Percentiles rank a stretch among this genome's conserved stretches.
These are phyloP conservation scores for Arachis monticola DNA, from an alignment of 331 rosid species.

Conservation along the genomic window DNA sequence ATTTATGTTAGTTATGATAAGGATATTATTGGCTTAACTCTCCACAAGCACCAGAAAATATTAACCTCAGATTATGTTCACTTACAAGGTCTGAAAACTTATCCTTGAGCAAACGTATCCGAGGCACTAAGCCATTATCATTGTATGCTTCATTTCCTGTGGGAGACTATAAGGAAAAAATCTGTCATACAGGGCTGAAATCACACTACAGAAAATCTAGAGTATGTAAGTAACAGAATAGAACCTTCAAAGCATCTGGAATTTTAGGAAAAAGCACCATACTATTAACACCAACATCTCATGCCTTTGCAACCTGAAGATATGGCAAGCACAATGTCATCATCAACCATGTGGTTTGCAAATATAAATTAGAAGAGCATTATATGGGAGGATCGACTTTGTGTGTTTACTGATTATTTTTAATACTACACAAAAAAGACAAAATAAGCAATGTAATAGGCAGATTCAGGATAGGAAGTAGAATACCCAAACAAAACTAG, in stretches of 20 bases:
- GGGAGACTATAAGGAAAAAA: slow-evolving; percentile 57
- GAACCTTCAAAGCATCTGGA: slow-evolving; percentile 82
- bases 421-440: no score
- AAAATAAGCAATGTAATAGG: no score
- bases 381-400: no score
- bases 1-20: neutral
- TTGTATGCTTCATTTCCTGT: slow-evolving; percentile 94
- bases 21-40: slow-evolving; percentile 25
- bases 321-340: no score
- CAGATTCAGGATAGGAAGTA: no score
- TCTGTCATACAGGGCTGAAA: slow-evolving; percentile 33
- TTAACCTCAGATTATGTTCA: slow-evolving; percentile 17
- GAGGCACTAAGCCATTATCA: slow-evolving; percentile 86
- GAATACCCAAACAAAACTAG: no score
- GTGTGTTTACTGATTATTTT: no score
- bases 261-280: no score
- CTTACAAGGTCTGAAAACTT: slow-evolving; percentile 96
- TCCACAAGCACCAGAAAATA: slow-evolving; percentile 24
- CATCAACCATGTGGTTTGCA: no score
- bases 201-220: slow-evolving; percentile 27
- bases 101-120: slow-evolving; percentile 86
- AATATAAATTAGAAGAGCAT: no score
- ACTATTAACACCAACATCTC: no score
- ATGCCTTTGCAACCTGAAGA: no score
- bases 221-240: slow-evolving; percentile 35